Evolutionary conservation across 2,329 filamentous ascomycete genomes (phyloP), one percentile per base, ranked within the genome.

Genomic region (Talaromyces verruculosus): DNA sequence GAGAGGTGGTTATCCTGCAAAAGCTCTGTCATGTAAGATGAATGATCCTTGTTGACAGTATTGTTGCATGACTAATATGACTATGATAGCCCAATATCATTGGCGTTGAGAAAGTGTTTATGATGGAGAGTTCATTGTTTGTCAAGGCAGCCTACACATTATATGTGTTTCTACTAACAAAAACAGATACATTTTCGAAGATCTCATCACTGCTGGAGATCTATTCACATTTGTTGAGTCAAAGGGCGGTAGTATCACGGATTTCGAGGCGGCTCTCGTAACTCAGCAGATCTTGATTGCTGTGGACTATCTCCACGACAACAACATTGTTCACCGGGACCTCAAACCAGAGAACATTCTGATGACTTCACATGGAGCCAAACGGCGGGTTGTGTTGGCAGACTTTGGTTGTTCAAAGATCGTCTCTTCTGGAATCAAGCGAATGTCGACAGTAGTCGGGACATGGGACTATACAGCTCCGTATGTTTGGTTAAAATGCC

Each of bases 291-390:
- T 88, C 2, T 72, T 87, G 8, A 81, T 85, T 63, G 87, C 84
- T 1, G 72, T 88, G n/a, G 76, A 85, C 17, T 87, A 88, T 70
- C 75, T 89, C 0, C 87, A 89, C 71, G 74, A 77, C 3, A 77
- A 80, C 7, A 76, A 81, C 47, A 84, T 89, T 51, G 85, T 85
- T 4, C 87, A 89, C 72, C 80, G 87, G 37, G 87, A 89, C 70
- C 78, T 89, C 59, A 89, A 89, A 70, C 86, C 86, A 0, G 87
- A 89, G 62, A 89, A 89, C 69, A 83, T 89, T 8, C 78, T 89
- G 35, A 81, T 89, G 80, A 84, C 84, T 0, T 85, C 84, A 1
- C 78, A 83, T 61, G 76, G 79, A 15, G 76, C 78, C 51, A 82
- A 82, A 2, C 80, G 81, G 25, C 81, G 87, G 25, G 78, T 88